phyloP scores from a whole-genome alignment of 805 yeast genomes.

The Gaillardinia entomophila region DNA sequence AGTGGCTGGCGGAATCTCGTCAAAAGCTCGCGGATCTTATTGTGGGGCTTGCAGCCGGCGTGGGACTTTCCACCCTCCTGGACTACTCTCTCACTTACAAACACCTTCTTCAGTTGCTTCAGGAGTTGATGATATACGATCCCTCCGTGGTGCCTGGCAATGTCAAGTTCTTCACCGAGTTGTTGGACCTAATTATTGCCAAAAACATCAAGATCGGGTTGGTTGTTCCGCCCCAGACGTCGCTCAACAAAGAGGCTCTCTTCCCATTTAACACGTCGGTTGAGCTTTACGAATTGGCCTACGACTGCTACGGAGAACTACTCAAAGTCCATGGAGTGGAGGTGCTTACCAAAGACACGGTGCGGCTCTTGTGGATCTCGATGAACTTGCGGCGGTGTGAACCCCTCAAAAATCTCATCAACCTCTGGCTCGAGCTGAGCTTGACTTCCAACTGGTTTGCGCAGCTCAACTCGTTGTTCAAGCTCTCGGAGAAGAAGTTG shows the following conservation, averaged over 20 bases:
- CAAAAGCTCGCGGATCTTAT: slow-evolving; percentile 20
- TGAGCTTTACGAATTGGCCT: slow-evolving; percentile 37
- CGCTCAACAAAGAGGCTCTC: slow-evolving; percentile 33
- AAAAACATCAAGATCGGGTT: slow-evolving; percentile 33
- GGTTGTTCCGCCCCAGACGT: slow-evolving; percentile 27
- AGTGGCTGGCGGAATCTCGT: slow-evolving; percentile 12
- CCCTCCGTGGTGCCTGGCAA: slow-evolving; percentile 28
- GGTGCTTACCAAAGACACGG: slow-evolving; percentile 40
- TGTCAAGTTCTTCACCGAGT: slow-evolving; percentile 20
- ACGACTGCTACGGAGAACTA: slow-evolving; percentile 54
- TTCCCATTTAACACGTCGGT: slow-evolving; percentile 42
- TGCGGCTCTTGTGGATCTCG: slow-evolving; percentile 56
- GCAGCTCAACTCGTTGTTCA: slow-evolving; percentile 46
- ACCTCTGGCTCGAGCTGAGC: slow-evolving; percentile 55
- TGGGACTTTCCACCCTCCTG: slow-evolving; percentile 21
- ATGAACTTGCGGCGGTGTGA: slow-evolving; percentile 43
- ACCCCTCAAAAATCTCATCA: slow-evolving; percentile 41
- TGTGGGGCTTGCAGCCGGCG: slow-evolving; percentile 21
- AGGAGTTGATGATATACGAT: slow-evolving; percentile 36
- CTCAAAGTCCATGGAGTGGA: slow-evolving; percentile 45
- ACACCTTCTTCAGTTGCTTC: slow-evolving; percentile 21
- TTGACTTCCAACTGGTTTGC: slow-evolving; percentile 52
- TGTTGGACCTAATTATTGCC: slow-evolving; percentile 22
- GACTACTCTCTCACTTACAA: slow-evolving; percentile 21
- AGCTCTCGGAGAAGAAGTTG: slow-evolving; percentile 37